A percentile compares a stretch with the other conserved stretches of the same genome.
These are phyloP conservation scores for Botryobasidium botryosum DNA, from an alignment of 768 basidiomycete genomes.

Conservation along the genomic window DNA sequence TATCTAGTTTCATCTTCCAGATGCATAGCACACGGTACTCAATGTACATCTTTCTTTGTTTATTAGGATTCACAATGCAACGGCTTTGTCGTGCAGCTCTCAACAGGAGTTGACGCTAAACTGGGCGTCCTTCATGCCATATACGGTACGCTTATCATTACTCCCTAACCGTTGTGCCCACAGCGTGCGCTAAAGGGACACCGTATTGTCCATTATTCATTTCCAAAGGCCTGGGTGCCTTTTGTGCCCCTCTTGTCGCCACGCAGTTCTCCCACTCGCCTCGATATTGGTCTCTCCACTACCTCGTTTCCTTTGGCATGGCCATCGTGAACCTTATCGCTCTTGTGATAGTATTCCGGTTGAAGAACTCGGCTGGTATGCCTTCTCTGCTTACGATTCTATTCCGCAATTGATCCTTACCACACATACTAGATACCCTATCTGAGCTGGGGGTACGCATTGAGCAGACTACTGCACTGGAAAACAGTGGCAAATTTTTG, in stretches of 20 bases:
- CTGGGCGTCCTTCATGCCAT: conserved; percentile 54
- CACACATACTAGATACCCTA: background rate
- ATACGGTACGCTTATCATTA: no score
- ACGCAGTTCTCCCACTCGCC: conserved; percentile 31
- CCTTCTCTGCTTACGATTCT: no score
- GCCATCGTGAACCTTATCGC: conserved; percentile 17
- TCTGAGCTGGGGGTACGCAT: conserved; percentile 1
- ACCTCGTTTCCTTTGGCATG: conserved; percentile 27
- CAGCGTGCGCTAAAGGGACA: no score
- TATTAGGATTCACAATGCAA: conserved; percentile 64
- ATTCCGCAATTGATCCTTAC: background rate
- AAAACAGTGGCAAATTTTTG: background rate
- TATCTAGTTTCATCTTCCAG: no score
- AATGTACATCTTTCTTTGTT: no score
- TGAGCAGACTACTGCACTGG: no score
- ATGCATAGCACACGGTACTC: no score
- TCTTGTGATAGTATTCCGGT: conserved; percentile 17
- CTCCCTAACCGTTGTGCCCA: no score
- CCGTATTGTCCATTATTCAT: no score
- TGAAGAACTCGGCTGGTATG: conserved; percentile 19
- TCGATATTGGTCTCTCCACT: conserved; percentile 35
- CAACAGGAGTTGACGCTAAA: conserved; percentile 36
- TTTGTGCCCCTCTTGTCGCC: conserved; percentile 34
- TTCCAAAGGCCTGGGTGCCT: conserved; percentile 39
- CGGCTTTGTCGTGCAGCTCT: conserved; percentile 45